Conservation (phyloP, 139 green algal species). For the Limnomonas spitsbergensis region DNA sequence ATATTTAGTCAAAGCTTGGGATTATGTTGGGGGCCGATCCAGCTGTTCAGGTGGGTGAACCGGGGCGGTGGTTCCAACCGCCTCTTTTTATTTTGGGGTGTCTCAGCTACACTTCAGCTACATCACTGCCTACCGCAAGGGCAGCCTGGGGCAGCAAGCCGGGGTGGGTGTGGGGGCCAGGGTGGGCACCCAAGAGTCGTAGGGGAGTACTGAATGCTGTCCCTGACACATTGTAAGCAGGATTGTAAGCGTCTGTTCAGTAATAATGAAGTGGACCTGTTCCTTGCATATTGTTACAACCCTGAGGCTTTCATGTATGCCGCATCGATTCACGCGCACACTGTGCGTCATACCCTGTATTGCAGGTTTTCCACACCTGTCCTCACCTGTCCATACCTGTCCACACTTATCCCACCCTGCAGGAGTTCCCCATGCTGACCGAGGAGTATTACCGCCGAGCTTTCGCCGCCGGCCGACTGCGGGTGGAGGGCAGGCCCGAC, state of each 20-base stretch:
- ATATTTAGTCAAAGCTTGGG: not conserved
- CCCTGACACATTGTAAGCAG: too few species aligned
- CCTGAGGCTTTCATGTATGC: not conserved
- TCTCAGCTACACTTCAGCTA: too few species aligned
- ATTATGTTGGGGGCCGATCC: not conserved
- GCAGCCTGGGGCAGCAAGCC: too few species aligned
- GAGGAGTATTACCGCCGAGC: slow-evolving; percentile 66
- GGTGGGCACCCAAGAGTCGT: too few species aligned
- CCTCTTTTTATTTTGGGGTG: too few species aligned
- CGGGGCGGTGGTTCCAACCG: too few species aligned
- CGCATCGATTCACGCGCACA: not conserved
- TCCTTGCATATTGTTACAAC: not conserved
- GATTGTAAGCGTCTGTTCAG: too few species aligned
- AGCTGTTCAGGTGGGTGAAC: not conserved
- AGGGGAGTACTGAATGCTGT: too few species aligned
- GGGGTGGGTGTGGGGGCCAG: too few species aligned
- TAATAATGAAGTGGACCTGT: not conserved
- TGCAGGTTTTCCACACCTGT: not conserved
- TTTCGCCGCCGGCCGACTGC: slow-evolving; percentile 54
- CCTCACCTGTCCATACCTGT: not conserved
- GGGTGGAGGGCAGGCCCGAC: slow-evolving; percentile 49
- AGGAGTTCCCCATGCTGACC: slow-evolving; percentile 69
- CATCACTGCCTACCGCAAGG: too few species aligned
- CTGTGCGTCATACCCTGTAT: not conserved
- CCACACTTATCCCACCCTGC: not conserved